These are phyloP conservation scores for Zygnema cylindricum DNA, from an alignment of 139 green algal species.

Conservation along the genomic window DNA sequence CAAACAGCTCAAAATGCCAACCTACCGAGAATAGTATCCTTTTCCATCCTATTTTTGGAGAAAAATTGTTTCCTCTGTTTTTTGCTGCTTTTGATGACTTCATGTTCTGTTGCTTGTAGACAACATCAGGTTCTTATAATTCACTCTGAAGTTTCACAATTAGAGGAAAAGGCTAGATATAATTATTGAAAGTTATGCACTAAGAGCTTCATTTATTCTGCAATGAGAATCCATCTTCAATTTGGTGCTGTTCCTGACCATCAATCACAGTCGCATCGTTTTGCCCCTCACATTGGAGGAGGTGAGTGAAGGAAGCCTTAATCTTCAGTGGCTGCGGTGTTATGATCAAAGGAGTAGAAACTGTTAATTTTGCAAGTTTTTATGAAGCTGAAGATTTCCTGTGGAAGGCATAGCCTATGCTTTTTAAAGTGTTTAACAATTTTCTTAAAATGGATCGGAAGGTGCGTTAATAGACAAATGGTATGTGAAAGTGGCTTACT, in stretches of 20 bases:
- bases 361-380: neutral
- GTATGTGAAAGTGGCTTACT: neutral
- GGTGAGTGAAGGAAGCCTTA: too few species aligned
- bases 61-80: neutral
- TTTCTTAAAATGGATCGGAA: neutral
- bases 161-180: slow-evolving; percentile 3
- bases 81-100: neutral
- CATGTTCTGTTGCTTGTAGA: neutral
- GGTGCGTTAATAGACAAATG: neutral
- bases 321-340: neutral
- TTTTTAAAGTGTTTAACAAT: neutral
- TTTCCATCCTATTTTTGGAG: neutral
- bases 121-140: neutral
- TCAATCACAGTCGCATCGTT: slow-evolving; percentile 16
- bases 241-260: neutral
- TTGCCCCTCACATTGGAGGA: slow-evolving; percentile 29
- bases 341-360: neutral
- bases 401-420: neutral
- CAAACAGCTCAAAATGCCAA: slow-evolving; percentile 29
- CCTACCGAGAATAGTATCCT: slow-evolving; percentile 29
- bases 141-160: neutral
- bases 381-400: neutral
- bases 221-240: neutral
- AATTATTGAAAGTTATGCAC: neutral
- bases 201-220: neutral